Percentiles rank a stretch among this genome's conserved stretches.
phyloP scores from a whole-genome alignment of 352 stramenopile genomes.

The Ophiocytium majus region DNA sequence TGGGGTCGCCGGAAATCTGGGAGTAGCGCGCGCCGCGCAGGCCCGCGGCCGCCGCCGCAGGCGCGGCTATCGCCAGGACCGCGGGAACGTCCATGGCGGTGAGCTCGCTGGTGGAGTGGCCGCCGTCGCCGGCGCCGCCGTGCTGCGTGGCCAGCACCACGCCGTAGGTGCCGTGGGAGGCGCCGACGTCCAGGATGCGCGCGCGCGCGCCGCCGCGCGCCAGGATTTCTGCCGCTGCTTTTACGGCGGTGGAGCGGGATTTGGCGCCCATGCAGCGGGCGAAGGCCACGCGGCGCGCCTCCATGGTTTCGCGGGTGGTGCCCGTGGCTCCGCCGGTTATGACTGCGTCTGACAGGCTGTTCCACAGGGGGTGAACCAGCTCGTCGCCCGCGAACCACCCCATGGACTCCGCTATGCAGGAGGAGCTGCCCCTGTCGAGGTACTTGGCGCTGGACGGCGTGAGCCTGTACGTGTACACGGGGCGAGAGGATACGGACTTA shows the following conservation, averaged over 20 bases:
- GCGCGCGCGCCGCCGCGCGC: neutral
- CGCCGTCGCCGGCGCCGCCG: neutral
- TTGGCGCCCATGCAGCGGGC: conserved; percentile 11
- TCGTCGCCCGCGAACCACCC: neutral
- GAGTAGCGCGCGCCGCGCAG: neutral
- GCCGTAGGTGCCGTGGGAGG: conserved; percentile 5
- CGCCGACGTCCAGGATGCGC: conserved; percentile 11
- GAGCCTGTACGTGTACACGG: conserved; percentile 15
- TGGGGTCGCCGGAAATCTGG: neutral
- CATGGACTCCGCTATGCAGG: conserved; percentile 15
- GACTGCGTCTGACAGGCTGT: neutral
- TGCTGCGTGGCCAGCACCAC: conserved; percentile 5
- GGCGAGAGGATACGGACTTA: neutral
- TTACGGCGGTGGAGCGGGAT: neutral
- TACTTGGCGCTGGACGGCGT: conserved; percentile 23
- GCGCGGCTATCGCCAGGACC: neutral
- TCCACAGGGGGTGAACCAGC: neutral
- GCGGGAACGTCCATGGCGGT: neutral
- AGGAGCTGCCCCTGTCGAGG: conserved; percentile 16
- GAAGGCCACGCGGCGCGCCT: neutral
- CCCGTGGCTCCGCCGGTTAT: neutral
- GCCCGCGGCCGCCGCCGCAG: neutral
- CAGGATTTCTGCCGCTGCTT: neutral
- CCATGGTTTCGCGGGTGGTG: neutral
- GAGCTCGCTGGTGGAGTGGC: neutral